Evolutionary conservation across 306 rosid species (phyloP).

Genomic region (Leucaena leucocephala): DNA sequence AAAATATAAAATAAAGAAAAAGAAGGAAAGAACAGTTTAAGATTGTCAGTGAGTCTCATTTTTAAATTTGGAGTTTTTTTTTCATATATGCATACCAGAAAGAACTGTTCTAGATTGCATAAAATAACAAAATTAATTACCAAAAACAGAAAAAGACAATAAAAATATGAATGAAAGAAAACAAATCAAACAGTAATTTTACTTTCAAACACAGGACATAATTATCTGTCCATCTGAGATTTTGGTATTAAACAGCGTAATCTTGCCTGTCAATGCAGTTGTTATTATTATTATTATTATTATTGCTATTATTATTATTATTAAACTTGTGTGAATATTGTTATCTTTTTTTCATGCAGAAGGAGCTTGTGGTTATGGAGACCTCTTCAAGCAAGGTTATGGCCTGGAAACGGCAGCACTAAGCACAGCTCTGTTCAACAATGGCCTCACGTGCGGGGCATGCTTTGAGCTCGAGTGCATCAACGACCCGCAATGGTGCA

Average conservation of each 20-base stretch:
- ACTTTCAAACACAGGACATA: not conserved
- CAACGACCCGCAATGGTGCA: slow-evolving; percentile 57
- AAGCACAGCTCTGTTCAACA: slow-evolving; percentile 65
- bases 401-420: slow-evolving; percentile 64
- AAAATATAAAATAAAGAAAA: too few species aligned
- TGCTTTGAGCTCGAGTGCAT: slow-evolving; percentile 63
- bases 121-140: not conserved
- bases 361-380: slow-evolving; percentile 83
- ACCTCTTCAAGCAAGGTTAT: slow-evolving; percentile 70
- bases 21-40: too few species aligned
- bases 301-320: not conserved
- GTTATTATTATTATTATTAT: not conserved
- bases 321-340: not conserved
- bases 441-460: slow-evolving; percentile 59
- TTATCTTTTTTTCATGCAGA: slow-evolving; percentile 31
- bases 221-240: too few species aligned
- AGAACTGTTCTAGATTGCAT: not conserved
- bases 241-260: not conserved
- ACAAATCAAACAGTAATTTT: too few species aligned
- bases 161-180: too few species aligned
- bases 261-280: not conserved
- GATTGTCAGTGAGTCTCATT: not conserved
- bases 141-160: not conserved
- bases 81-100: too few species aligned
- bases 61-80: not conserved